These are phyloP conservation scores for Myrmaecium sp. DNA, from an alignment of 2,329 filamentous ascomycete genomes.

Conservation along the genomic window DNA sequence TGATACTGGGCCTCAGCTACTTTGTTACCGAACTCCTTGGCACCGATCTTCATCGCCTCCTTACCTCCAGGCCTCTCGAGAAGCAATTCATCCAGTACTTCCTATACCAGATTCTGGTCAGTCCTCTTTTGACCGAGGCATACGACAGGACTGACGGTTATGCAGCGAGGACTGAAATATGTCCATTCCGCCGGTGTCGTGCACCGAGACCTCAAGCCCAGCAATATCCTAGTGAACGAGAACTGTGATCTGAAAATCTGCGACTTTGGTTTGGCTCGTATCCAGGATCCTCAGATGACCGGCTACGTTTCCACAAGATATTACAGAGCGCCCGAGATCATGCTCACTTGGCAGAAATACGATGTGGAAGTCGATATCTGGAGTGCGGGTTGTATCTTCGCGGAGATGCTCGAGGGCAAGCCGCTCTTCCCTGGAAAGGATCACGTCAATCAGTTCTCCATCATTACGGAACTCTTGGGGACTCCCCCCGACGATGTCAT, in stretches of 20 bases:
- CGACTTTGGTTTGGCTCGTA: constrained; percentile 92
- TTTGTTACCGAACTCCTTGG: constrained; percentile 96
- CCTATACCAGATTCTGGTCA: constrained; percentile 92
- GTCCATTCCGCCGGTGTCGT: constrained; percentile 97
- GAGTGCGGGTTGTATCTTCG: constrained; percentile 98
- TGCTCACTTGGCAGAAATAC: constrained; percentile 99
- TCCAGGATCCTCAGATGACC: constrained; percentile 98
- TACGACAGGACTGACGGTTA: constrained; percentile 9
- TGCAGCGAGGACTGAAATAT: constrained; percentile 88
- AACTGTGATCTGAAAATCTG: constrained; percentile 99
- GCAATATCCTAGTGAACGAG: constrained; percentile 98
- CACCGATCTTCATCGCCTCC: constrained; percentile 85
- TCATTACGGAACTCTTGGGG: constrained; percentile 93
- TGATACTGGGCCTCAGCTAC: constrained; percentile 43
- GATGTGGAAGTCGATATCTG: constrained; percentile 98
- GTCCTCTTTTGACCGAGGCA: constrained; percentile 22
- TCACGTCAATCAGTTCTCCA: constrained; percentile 98
- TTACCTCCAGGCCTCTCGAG: constrained; percentile 89
- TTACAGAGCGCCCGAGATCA: constrained; percentile 96
- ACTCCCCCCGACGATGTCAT: constrained; percentile 98
- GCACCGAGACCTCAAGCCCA: constrained; percentile 92
- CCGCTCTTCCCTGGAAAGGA: constrained; percentile 97
- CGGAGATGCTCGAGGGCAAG: constrained; percentile 98
- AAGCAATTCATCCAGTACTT: constrained; percentile 99
- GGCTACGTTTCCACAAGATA: constrained; percentile 98